phyloP scores from a whole-genome alignment of 306 rosid genomes.

The Quercus parvula region DNA sequence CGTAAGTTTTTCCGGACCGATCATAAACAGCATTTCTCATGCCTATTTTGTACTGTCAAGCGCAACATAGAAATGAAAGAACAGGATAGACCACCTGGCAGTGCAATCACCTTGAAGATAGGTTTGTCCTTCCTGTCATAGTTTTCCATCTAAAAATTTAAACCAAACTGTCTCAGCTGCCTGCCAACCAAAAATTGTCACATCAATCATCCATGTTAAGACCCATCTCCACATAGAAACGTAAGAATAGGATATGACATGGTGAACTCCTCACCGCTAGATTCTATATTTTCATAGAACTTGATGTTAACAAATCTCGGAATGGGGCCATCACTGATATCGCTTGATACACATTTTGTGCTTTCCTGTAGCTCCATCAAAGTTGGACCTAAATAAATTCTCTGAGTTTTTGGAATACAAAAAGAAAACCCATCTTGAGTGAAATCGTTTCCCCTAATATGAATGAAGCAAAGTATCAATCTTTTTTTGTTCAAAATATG shows the following conservation, averaged over 20 bases:
- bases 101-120: not conserved
- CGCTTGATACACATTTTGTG: not conserved
- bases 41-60: not conserved
- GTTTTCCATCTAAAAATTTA: not conserved
- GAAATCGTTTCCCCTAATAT: not conserved
- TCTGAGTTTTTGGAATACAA: not conserved
- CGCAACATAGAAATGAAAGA: too few relatives aligned
- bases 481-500: not conserved
- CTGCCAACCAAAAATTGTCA: not conserved
- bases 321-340: not conserved
- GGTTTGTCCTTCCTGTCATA: not conserved
- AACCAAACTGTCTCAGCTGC: not conserved
- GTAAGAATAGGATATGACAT: not conserved
- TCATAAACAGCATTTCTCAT: not conserved
- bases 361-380: not conserved
- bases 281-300: not conserved
- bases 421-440: not conserved
- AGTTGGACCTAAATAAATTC: not conserved
- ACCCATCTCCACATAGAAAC: not conserved
- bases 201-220: not conserved
- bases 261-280: not conserved
- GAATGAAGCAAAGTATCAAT: not conserved
- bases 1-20: not conserved
- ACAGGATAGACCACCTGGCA: not conserved
- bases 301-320: not conserved